Evolutionary conservation across 805 yeast species (phyloP).

Genomic region (Wickerhamia fluorescens): DNA sequence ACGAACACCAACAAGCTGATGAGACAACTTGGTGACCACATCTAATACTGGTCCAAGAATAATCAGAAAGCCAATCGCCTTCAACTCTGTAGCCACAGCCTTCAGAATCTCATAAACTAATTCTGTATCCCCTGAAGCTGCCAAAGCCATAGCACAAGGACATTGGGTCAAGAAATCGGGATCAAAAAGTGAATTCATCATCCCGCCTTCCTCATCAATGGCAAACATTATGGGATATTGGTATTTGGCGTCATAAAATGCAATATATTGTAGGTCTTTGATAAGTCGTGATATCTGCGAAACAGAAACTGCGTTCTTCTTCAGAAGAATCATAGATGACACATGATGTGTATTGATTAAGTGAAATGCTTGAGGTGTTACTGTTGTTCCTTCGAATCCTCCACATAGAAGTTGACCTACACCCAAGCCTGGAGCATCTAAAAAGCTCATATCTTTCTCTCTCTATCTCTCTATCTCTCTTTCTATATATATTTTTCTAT

Average conservation of each 20-base stretch:
- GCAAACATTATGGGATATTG: constrained; percentile 49
- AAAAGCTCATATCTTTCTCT: constrained; percentile 8
- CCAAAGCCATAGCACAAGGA: constrained; percentile 61
- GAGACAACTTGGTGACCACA: constrained; percentile 48
- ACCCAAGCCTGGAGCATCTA: constrained; percentile 4
- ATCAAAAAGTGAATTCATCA: constrained; percentile 53
- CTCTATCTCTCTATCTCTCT: too few relatives aligned
- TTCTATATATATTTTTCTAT: too few relatives aligned
- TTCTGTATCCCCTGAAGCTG: constrained; percentile 45
- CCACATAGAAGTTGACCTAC: constrained; percentile 51
- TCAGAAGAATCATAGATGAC: constrained; percentile 44
- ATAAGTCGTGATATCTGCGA: constrained; percentile 44
- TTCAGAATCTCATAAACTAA: constrained; percentile 45
- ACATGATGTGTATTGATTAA: constrained; percentile 45
- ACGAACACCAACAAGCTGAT: constrained; percentile 52
- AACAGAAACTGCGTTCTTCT: constrained; percentile 45
- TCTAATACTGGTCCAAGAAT: constrained; percentile 58
- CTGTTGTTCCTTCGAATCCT: constrained; percentile 51
- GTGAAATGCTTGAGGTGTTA: constrained; percentile 46
- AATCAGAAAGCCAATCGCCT: constrained; percentile 48
- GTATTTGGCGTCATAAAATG: constrained; percentile 40
- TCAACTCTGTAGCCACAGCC: constrained; percentile 48
- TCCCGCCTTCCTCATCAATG: constrained; percentile 59
- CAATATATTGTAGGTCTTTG: constrained; percentile 48
- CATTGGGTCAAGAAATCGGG: constrained; percentile 45